Base-by-base conservation (phyloP, 83 land plant genomes). In the Picea abies region DNA sequence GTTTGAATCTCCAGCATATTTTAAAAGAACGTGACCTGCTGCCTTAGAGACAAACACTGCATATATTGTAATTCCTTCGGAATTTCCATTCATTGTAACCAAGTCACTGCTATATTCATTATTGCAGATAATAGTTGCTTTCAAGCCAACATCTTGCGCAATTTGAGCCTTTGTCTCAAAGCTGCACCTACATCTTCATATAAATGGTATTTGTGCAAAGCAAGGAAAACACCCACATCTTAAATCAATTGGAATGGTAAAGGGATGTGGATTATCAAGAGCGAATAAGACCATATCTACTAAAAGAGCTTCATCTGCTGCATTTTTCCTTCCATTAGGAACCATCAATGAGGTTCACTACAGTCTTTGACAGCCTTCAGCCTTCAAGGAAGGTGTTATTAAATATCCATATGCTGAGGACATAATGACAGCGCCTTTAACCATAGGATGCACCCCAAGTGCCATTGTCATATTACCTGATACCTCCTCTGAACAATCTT, bases 401-500 rank as follows among this genome's bases (percentile, higher is more conserved):
- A 79, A 89, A 89, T 89, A 89, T 5, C 91, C 91, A 82, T 86
- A 89, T 7, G 91, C 91, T 60, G 91, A 86, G 73, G 86, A 89
- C 86, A 86, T 63, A 2, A 82, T 89, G 26, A 89, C 89, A 6
- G 83, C 79, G 5, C 91, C 91, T 19, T 64, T 56, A 37, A 79
- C 37, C 32, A 65, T 35, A 63, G 91, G 89, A 66, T 89, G 91
- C 12, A 66, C 76, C 41, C 83, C 68, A 5, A 89, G 84, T 41
- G 91, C 91, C 61, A 84, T 82, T 66, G 82, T 77, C 39, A 89
- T 79, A 58, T 89, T 89, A 41, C 85, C 91, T 26, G 94, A 93
- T 19, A 97, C 95, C 82, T 95, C 99, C 77, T 97, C 95, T 9
- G 99, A 92, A 47, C 89, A 92, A 26, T 92, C 98, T 79, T 92